Base-by-base conservation (phyloP, 352 stramenopile genomes). In the Phytophthora meadii region DNA sequence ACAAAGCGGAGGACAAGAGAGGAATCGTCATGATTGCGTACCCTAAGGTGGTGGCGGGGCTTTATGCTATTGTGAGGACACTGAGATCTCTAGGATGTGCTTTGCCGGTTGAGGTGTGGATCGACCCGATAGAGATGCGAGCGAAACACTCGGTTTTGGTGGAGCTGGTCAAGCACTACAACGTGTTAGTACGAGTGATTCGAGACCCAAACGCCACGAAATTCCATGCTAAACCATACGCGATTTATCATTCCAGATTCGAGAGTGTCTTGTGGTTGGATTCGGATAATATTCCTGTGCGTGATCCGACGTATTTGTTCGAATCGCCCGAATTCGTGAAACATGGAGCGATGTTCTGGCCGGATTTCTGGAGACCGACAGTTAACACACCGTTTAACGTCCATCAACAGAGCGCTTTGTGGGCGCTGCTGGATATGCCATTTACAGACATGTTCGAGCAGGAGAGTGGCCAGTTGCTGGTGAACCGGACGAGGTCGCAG, bases 391-490 rank as follows among this genome's bases (percentile, higher is more conserved):
- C 74, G 2, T 95, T 93, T 60, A 93, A 93, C 45, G 71, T 95
- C 7, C 81, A 93, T 1, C 62, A 88, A 47, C 82, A 92, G 42
- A 92, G 76, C 51, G 74, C 60, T 7, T 36, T 95, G 40, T 95
- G 87, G 87, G 53, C 78, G 7, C 41, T 93, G 42, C 57, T 95
- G 12, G 83, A 91, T 66, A 93, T 94, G 77, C 86, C 85, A 17
- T 95, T 93, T 70, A 81, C 79, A 7, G 81, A 95, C 44, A 95
- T 95, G 87, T 93, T 90, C 61, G 87, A 95, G 65, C 85, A 94
- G 57, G 87, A 95, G 46, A 91, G 79, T 44, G 88, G 85, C 0
- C 88, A 95, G 54, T 40, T 94, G 17, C 55, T 95, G 12, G 72
- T 95, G 30, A 84, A 95, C 61, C 76, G 80, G 3, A 70, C 70